Evolutionary conservation across 2,329 filamentous ascomycete species (phyloP), one percentile per base, ranked within the genome.

Genomic region (Pezicula carpinea): DNA sequence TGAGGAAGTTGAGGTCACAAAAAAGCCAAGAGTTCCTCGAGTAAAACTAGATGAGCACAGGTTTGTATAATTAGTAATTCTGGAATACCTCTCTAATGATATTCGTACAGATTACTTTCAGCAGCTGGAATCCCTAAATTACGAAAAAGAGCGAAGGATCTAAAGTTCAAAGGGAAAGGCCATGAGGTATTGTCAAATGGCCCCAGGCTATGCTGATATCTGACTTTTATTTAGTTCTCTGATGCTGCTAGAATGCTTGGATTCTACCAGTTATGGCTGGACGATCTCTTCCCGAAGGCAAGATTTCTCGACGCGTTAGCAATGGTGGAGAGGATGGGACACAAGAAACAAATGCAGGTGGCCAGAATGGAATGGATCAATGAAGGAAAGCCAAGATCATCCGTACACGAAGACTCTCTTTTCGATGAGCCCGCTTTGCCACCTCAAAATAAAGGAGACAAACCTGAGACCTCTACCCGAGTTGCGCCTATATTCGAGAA

Each of bases 241-340:
- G 93, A 99, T 63, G 81, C 90, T 10, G 79, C 84, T 0, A 81
- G 83, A 14, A 76, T 99, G 19, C 75, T 99, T 40, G 89, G 87
- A 19, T 88, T 95, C 64, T 99, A 97, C 64, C 93, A 97, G 64
- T 69, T 96, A 47, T 99, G 93, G 93, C 85, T 99, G 2, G 92
- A 99, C 67, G 90, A 96, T 61, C 74, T 99, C 11, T 99, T 91
- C 61, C 93, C 93, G 11, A 90, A 95, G 61, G 93, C 92, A 5
- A 92, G 90, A 61, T 99, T 99, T 61, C 79, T 87, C 40, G 93
- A 99, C 60, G 93, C 87, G 3, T 72, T 97, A 6, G 72, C 77
- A 33, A 96, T 97, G 73, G 88, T 97, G 2, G 93, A 99, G 66
- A 96, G 95, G 68, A 75, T 89, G 1, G 93, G 93, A 1, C 93